These are phyloP conservation scores for Phytophthora pseudosyringae DNA, from an alignment of 352 stramenopile species.

Conservation along the genomic window DNA sequence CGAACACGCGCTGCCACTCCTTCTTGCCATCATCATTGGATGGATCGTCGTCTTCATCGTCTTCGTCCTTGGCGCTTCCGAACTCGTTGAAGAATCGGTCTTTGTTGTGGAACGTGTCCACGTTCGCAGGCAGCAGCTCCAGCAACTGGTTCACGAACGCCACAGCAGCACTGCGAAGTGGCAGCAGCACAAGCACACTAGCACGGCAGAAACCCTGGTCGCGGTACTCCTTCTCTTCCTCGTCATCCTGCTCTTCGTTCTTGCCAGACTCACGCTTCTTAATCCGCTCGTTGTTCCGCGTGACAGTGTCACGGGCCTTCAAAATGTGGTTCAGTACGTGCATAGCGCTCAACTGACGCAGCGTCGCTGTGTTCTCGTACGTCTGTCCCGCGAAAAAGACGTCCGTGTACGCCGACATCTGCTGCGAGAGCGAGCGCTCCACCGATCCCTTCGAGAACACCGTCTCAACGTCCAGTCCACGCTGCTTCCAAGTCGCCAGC, in stretches of 20 bases:
- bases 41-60: constrained; percentile 21
- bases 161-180: constrained; percentile 66
- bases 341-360: constrained; percentile 74
- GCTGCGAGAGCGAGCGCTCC: constrained; percentile 56
- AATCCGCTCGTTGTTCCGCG: constrained; percentile 76
- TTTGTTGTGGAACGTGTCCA: constrained; percentile 78
- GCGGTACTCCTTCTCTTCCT: constrained; percentile 77
- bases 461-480: constrained; percentile 41
- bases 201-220: constrained; percentile 80
- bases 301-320: constrained; percentile 75
- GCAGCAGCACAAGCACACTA: constrained; percentile 73
- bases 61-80: constrained; percentile 34
- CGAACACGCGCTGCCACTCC: constrained; percentile 80
- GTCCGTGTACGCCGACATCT: constrained; percentile 65
- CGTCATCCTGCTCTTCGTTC: constrained; percentile 19
- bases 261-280: constrained; percentile 44
- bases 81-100: constrained; percentile 78
- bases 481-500: constrained; percentile 52
- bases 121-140: constrained; percentile 58
- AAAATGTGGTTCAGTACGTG: constrained; percentile 82
- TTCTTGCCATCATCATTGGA: constrained; percentile 46
- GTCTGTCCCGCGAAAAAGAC: constrained; percentile 79
- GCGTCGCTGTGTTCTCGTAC: constrained; percentile 51
- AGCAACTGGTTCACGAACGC: constrained; percentile 73
- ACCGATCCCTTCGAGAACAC: constrained; percentile 45